phyloP scores from a whole-genome alignment of 1,139 yeast species.

The Kazachstania sp. region DNA sequence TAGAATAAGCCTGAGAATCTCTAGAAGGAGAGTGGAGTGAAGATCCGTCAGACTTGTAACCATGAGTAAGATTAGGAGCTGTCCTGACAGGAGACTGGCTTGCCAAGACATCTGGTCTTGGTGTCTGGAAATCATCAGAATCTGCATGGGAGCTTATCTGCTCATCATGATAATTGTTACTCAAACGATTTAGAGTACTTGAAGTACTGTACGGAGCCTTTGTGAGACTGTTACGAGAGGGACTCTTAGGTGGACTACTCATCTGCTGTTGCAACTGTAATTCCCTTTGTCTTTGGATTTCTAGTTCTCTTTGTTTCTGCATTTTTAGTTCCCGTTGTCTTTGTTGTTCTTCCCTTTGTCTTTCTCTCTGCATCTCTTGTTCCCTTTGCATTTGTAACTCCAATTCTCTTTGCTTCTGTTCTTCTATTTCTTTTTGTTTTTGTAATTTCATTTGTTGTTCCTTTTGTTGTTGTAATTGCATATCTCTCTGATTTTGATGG shows the following conservation, averaged over 20 bases:
- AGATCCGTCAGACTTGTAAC: not conserved
- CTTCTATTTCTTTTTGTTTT: not conserved
- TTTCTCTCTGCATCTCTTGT: too few relatives aligned
- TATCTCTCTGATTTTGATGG: not conserved
- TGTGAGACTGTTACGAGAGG: slow-evolving; percentile 7
- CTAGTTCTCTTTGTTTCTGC: not conserved
- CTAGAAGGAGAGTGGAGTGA: not conserved
- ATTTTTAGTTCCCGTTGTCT: not conserved
- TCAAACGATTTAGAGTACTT: slow-evolving; percentile 15
- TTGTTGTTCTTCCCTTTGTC: too few relatives aligned
- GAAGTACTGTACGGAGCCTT: slow-evolving; percentile 21
- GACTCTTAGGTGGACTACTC: not conserved
- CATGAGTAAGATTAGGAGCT: not conserved
- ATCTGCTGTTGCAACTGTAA: not conserved
- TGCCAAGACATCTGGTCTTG: not conserved
- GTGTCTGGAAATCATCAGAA: slow-evolving; percentile 2
- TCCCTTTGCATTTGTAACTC: not conserved
- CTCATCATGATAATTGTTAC: slow-evolving; percentile 10
- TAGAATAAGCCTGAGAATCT: not conserved
- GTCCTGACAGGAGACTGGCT: not conserved
- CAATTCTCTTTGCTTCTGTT: not conserved
- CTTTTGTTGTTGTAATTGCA: too few relatives aligned
- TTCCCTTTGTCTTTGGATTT: not conserved
- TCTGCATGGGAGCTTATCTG: not conserved
- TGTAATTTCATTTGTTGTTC: not conserved